phyloP scores from a whole-genome alignment of 371 early-diverging fungal species.

The Blakeslea trispora region DNA sequence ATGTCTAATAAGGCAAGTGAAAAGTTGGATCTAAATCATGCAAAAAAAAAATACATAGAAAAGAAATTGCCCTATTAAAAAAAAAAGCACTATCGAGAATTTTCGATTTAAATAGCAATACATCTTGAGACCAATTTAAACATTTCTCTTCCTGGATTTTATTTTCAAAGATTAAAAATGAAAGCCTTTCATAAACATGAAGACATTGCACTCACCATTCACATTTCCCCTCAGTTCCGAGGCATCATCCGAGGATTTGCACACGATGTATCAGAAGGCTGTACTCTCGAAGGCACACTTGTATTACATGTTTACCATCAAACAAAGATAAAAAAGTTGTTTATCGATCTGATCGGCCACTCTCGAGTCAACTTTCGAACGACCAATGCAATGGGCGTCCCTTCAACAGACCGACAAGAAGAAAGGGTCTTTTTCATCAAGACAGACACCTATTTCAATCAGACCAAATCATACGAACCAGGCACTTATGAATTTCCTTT shows the following conservation, averaged over 20 bases:
- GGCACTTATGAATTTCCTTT: constrained; percentile 20
- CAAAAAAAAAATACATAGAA: no score
- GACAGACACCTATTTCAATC: constrained; percentile 3
- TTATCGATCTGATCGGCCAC: constrained; percentile 12
- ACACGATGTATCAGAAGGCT: constrained; percentile 28
- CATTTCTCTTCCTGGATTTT: neutral
- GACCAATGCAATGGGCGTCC: constrained; percentile 13
- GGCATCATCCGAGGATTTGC: constrained; percentile 25
- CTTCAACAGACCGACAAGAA: constrained; percentile 18
- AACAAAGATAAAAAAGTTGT: constrained; percentile 15
- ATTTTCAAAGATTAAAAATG: neutral
- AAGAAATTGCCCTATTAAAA: no score
- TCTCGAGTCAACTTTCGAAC: constrained; percentile 18
- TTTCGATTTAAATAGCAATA: no score
- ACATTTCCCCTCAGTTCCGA: constrained; percentile 15
- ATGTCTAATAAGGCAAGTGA: no score
- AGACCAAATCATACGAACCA: constrained; percentile 4
- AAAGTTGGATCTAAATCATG: no score
- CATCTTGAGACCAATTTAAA: neutral
- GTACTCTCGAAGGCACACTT: constrained; percentile 13
- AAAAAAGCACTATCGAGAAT: no score
- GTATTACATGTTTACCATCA: constrained; percentile 1
- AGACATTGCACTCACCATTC: constrained; percentile 12
- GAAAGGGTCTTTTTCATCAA: constrained; percentile 5
- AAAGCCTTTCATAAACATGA: constrained; percentile 11